These are phyloP conservation scores for Boletus bicolor DNA, from an alignment of 768 basidiomycete genomes.

Conservation along the genomic window DNA sequence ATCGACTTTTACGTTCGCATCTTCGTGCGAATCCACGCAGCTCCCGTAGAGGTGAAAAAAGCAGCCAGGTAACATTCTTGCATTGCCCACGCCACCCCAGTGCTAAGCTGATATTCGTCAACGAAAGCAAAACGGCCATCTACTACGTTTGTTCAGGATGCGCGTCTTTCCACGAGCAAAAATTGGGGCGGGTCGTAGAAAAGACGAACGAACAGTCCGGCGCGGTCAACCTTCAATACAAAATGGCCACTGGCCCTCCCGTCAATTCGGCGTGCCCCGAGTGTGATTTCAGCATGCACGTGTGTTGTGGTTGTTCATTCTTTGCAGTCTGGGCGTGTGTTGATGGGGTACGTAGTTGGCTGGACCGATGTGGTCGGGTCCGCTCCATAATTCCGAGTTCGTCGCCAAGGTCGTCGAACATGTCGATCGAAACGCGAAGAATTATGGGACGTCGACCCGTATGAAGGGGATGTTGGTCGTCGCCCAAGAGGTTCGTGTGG, in stretches of 20 bases:
- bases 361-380: conserved; percentile 96
- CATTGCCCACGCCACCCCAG: not conserved
- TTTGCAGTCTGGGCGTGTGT: not conserved
- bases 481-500: conserved; percentile 71
- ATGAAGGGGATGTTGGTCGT: conserved; percentile 97
- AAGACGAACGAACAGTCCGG: conserved; percentile 55
- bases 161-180: conserved; percentile 79
- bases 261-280: conserved; percentile 71
- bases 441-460: conserved; percentile 74
- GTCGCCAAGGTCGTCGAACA: conserved; percentile 72
- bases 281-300: conserved; percentile 76
- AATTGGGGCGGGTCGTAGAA: conserved; percentile 72
- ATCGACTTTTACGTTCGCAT: conserved; percentile 97
- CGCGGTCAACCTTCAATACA: conserved; percentile 62
- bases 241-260: conserved; percentile 67
- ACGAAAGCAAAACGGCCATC: conserved; percentile 73
- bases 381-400: conserved; percentile 76
- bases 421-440: conserved; percentile 54
- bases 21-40: conserved; percentile 74
- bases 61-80: conserved; percentile 57
- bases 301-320: conserved; percentile 35
- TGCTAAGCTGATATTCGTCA: conserved; percentile 1
- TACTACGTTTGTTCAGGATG: conserved; percentile 86
- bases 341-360: conserved; percentile 52
- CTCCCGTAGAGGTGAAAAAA: conserved; percentile 83